Evolutionary conservation across 2,329 filamentous ascomycete species (phyloP), one percentile per base, ranked within the genome.

Genomic region (Pestalotiopsis sp.): DNA sequence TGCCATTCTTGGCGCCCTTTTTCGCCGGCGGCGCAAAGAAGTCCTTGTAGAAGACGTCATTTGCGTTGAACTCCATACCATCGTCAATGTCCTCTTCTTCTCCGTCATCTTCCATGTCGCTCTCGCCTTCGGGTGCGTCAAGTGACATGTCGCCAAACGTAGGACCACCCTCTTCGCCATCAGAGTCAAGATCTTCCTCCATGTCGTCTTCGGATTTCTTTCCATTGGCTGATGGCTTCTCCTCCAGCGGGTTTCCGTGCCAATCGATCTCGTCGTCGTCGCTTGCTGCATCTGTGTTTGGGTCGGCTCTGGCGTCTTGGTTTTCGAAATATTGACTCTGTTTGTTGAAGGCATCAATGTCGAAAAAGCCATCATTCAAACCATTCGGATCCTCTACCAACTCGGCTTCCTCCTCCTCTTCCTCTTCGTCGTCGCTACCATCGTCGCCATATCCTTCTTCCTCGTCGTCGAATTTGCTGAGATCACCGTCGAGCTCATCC

Each of bases 281-380:
- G 78, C 91, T 94, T 70, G 88, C 92, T 66, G 85, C 87, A 71
- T 92, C 92, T 68, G 92, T 91, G 74, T 92, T 91, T 49, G 89
- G 89, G 73, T 95, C 93, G 36, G 92, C 94, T 71, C 88, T 87
- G 36, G 89, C 88, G 78, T 98, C 95, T 79, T 94, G 92, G 72
- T 93, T 90, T 80, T 99, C 96, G 63, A 98, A 90, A 77, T 92
- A 92, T 75, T 97, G 93, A 2, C 94, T 93, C 78, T 97, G 93
- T 78, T 92, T 93, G 85, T 99, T 99, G 87, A 99, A 99, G 69
- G 97, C 91, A 75, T 98, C 95, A 75, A 99, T 95, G 17, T 94
- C 97, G 83, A 99, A 99, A 83, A 99, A 99, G 4, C 94, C 95
- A 77, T 99, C 96, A 76, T 99, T 98, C 39, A 99, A 88, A 6